Conservation (phyloP, 495 filamentous ascomycete genomes). For the Thozetella sp. region DNA sequence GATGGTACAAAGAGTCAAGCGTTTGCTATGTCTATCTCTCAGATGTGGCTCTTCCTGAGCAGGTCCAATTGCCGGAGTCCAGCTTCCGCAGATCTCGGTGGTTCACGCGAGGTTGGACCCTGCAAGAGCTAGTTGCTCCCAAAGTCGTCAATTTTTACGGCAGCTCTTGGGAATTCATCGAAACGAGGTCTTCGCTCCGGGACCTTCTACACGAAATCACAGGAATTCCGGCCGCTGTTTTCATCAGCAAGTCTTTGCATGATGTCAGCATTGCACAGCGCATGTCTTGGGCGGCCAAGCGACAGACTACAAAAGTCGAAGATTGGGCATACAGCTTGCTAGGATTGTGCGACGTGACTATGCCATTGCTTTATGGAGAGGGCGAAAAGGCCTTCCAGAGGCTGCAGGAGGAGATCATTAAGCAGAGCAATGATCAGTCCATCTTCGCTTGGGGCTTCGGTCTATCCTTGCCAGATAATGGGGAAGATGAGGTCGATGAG, state of each 20-base stretch:
- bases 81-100: background rate
- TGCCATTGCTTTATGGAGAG: slow-evolving; percentile 6
- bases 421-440: no score
- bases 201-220: no score
- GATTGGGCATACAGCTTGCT: slow-evolving; percentile 3
- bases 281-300: background rate
- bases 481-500: no score
- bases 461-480: no score
- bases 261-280: background rate
- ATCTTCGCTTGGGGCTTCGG: no score
- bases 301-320: background rate
- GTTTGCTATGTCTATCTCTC: no score
- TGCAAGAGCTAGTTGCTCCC: background rate
- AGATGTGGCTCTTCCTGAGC: no score
- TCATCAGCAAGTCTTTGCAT: background rate
- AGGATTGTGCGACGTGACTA: slow-evolving; percentile 5
- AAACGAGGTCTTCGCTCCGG: no score
- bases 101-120: background rate
- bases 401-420: slow-evolving; percentile 6
- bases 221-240: no score
- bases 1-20: no score
- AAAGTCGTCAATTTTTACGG: background rate
- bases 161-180: background rate
- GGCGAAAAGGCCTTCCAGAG: slow-evolving; percentile 1
- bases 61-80: background rate